Evolutionary conservation across 2,329 filamentous ascomycete species (phyloP).

Genomic region (Passalora sequoiae): DNA sequence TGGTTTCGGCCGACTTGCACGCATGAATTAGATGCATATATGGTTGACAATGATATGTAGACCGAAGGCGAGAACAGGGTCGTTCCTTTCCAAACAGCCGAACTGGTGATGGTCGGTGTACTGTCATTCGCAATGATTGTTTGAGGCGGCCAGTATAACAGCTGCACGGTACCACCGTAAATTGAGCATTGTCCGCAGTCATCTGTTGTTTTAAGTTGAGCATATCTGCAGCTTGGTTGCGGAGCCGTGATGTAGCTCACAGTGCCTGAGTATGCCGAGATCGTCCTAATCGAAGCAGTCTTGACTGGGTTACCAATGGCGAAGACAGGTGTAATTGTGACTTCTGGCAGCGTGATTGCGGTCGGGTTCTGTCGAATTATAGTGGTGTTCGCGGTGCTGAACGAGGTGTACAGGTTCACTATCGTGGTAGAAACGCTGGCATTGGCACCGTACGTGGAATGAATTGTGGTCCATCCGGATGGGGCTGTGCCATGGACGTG

Average conservation of each 20-base stretch:
- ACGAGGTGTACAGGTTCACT: slow-evolving; percentile 10
- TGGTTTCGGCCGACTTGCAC: slow-evolving; percentile 9
- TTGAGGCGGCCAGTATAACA: slow-evolving; percentile 18
- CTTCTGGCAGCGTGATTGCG: not conserved
- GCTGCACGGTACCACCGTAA: slow-evolving; percentile 16
- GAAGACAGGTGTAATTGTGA: slow-evolving; percentile 16
- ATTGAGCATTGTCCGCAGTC: slow-evolving; percentile 16
- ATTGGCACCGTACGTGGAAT: slow-evolving; percentile 2
- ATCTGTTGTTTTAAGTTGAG: not conserved
- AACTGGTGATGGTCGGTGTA: slow-evolving; percentile 1
- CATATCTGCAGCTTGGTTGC: slow-evolving; percentile 10
- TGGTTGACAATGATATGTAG: slow-evolving; percentile 16
- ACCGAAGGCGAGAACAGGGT: slow-evolving; percentile 19
- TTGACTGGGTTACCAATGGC: slow-evolving; percentile 8
- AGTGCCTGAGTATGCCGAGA: not conserved
- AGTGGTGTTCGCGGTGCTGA: slow-evolving; percentile 11
- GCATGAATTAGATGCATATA: slow-evolving; percentile 17
- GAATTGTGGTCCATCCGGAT: slow-evolving; percentile 7
- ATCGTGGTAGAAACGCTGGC: not conserved
- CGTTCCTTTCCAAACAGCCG: slow-evolving; percentile 3
- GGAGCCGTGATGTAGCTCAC: slow-evolving; percentile 5
- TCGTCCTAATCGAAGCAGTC: not conserved
- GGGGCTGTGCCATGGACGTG: not conserved
- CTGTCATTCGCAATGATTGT: not conserved
- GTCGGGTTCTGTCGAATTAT: slow-evolving; percentile 3